Base-by-base conservation (phyloP, 2,329 filamentous ascomycete species). In the Pseudocercospora macadamiae region DNA sequence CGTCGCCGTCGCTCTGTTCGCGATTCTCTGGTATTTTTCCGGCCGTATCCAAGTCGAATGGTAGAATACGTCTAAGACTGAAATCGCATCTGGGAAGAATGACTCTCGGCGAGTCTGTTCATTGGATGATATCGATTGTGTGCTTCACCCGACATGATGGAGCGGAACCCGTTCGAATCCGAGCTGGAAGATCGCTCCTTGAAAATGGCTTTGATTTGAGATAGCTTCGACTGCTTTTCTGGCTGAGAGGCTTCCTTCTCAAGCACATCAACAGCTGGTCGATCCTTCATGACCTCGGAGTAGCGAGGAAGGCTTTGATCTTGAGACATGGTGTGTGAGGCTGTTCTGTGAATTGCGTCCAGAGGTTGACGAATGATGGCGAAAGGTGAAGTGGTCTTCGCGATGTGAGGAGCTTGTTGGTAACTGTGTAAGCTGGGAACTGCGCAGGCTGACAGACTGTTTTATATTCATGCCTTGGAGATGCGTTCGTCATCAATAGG, bases 241-340 rank as follows among this genome's bases (percentile, higher is more conserved):
- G 10, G 16, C 4, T 42, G n/a, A 10, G n/a, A 9, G 16, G 37
- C 9, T 21, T 51, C 36, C 18, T 59, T 55, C 14, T 55, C 57
- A 7, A 23, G 18, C 2, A 47, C 26, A n/a, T 59, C 51, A 18
- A 59, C 36, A 9, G 51, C 25, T 28, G 51, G 49, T 23, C 32
- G 52, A 28, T 47, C 52, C 34, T 55, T 36, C 21, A 26, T 59
- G 12, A 45, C 45, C 8, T 55, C 51, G 9, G 21, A 51, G 57
- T 59, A 55, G n/a, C 44, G 42, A 32, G 57, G 55, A 12, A 21
- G 51, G 16, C 37, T 42, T 42, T 23, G 6, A 21, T 16, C n/a
- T 6, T 42, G 37, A 42, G 37, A 42, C 37, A 42, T 42, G 18
- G 37, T 42, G 2, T 42, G 2, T 21, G 37, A 9, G 21, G 16